Evolutionary conservation across 176 grass and related monocot species (phyloP), one percentile per base, ranked within the genome.

Genomic region (Poa pratensis): DNA sequence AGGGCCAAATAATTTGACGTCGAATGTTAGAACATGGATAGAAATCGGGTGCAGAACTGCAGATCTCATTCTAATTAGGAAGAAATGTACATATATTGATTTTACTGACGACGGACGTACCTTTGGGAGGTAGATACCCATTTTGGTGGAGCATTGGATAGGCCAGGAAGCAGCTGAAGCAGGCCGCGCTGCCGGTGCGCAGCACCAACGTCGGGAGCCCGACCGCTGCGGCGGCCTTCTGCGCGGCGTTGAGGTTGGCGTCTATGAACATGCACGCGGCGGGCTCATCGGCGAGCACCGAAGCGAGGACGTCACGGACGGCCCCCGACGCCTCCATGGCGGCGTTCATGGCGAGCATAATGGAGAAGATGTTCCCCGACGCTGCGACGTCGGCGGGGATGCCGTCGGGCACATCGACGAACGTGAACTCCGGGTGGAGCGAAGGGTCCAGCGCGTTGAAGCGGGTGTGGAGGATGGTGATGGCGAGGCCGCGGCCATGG

Each of bases 401-500:
- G 55, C 68, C 64, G 50, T 75, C 69, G 17, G 59, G 59, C 32
- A 77, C 46, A 15, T 45, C 2, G 57, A 80, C 66, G 80, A 77
- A 87, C 0, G 17, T 51, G 67, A 84, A 78, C 18, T 55, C 83
- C 1, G 73, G 90, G 80, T 86, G 58, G 23, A 22, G 54, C 17
- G 79, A 58, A 1, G 78, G 57, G 52, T 92, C 79, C 13, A 27
- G 51, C 8, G 83, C 82, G 87, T 92, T 86, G 72, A 89, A 79
- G 37, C 0, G 13, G 39, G 83, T 54, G 90, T 89, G 87, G 78
- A 92, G 59, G 34, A 92, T 46, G 70, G 90, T 92, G 34, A 92
- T 23, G 46, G 83, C 73, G 11, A 92, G 61, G 0, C 83, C 90
- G 4, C 82, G 69, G 1, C 22, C 24, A 27, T 89, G 90, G 23